Base-by-base conservation (phyloP, 2,329 filamentous ascomycete genomes). In the Grosmannia penicillata region DNA sequence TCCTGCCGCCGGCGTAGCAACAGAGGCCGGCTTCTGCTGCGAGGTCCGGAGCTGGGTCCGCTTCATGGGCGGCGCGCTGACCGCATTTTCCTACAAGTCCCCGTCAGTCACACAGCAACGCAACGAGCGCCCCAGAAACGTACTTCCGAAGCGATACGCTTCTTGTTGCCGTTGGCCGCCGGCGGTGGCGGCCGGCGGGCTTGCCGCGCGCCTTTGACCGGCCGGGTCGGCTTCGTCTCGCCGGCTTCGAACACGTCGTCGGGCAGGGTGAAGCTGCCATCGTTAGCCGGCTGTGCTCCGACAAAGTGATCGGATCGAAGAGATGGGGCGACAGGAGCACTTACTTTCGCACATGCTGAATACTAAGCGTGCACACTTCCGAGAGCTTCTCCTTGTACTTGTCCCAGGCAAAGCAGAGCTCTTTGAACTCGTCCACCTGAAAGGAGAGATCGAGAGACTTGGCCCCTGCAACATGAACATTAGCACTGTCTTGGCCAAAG, bases 311-410 rank as follows among this genome's bases (percentile, higher is more conserved):
- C 46, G 40, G 40, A 3, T 15, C 8, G 24, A 10, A 3, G 14
- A 21, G 15, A 9, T 31, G 41, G 38, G 33, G 28, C 40, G n/a
- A 25, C 13, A n/a, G 18, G 21, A n/a, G 8, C 10, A 62, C 78
- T 61, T 68, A 94, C 87, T 81, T 93, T 58, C 84, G 79, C 36
- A 86, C 78, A 53, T 94, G 80, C 43, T 85, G 79, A 37, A 96
- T 76, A 38, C 78, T 77, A 37, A 98, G 63, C 30, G 78, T 83
- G 53, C 47, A 50, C 5, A 39, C 34, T 5, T 44, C 33, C 33
- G 86, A 84, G 37, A 83, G 60, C n/a, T 82, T 73, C 11, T 71
- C 62, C 46, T 89, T 68, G 56, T 82, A 93, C 41, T 79, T 76
- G 33, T 79, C 66, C 75, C 83, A 91, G 28, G 68, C 68, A 27